Conservation (phyloP, 179 eudicot genomes). For the Dionaea muscipula region DNA sequence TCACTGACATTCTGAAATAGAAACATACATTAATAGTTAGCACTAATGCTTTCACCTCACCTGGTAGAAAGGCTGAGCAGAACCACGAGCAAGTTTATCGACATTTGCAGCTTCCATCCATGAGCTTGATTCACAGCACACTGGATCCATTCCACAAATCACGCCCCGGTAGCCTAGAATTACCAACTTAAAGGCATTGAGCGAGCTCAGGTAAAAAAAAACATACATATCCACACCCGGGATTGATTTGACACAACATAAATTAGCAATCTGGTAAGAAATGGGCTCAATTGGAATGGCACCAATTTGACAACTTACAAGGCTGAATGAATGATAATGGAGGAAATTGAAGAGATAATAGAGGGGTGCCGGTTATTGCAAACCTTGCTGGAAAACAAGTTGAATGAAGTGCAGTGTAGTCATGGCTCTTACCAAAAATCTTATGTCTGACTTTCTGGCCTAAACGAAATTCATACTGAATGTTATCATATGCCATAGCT, state of each 20-base stretch:
- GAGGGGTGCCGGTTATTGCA: neutral
- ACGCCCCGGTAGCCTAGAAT: conserved; percentile 72
- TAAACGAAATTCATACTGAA: conserved; percentile 65
- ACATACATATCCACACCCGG: no score
- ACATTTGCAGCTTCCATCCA: conserved; percentile 85
- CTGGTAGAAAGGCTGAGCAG: conserved; percentile 95
- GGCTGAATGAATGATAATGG: neutral
- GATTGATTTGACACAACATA: no score
- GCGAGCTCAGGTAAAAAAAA: no score
- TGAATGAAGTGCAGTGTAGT: neutral
- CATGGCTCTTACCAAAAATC: conserved; percentile 41
- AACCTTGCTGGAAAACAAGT: neutral
- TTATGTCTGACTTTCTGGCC: conserved; percentile 90
- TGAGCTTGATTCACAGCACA: conserved; percentile 78
- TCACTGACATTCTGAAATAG: no score
- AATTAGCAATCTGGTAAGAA: no score
- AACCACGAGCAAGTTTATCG: conserved; percentile 55
- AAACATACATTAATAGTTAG: no score
- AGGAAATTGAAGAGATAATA: neutral
- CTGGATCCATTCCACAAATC: conserved; percentile 96
- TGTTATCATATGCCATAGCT: conserved; percentile 59
- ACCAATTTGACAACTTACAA: no score
- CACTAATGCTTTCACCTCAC: no score
- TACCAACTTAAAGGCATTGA: neutral
- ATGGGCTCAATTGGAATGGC: no score